Percentiles rank a stretch among this genome's conserved stretches.
phyloP scores from a whole-genome alignment of 345 rosid species.

The Gossypium mustelinum region DNA sequence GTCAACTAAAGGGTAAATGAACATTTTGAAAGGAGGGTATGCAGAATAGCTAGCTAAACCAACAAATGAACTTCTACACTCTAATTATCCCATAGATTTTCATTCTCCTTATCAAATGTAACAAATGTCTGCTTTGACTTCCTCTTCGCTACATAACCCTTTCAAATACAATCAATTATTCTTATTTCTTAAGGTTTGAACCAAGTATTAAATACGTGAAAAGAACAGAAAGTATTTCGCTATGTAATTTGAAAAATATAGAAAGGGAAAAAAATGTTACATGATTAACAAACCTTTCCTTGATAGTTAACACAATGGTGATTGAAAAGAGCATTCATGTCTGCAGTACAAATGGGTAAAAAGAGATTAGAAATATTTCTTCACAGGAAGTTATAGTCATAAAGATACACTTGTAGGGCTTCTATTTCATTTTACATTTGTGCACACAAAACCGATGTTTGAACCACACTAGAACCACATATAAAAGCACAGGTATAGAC shows the following conservation, averaged over 20 bases:
- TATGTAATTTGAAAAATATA: not conserved
- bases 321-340: constrained; percentile 74
- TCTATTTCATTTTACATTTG: not conserved
- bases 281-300: constrained; percentile 63
- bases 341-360: constrained; percentile 38
- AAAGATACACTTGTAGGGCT: not conserved
- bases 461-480: not conserved
- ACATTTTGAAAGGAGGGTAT: no score
- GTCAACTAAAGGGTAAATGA: no score
- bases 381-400: constrained; percentile 9
- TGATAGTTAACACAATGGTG: constrained; percentile 57
- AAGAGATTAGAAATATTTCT: constrained; percentile 11
- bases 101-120: not conserved
- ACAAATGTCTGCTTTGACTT: not conserved
- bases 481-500: not conserved
- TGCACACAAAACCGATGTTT: not conserved
- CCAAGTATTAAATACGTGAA: not conserved
- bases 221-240: not conserved
- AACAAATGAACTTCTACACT: not conserved
- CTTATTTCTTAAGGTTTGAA: not conserved
- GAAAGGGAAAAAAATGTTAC: constrained; percentile 1
- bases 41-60: not conserved
- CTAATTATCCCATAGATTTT: not conserved
- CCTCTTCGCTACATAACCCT: not conserved
- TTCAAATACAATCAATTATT: not conserved